A percentile compares a stretch with the other conserved stretches of the same genome.
These are phyloP conservation scores for Arthrobotrys entomopaga DNA, from an alignment of 2,329 filamentous ascomycete species.

Conservation along the genomic window DNA sequence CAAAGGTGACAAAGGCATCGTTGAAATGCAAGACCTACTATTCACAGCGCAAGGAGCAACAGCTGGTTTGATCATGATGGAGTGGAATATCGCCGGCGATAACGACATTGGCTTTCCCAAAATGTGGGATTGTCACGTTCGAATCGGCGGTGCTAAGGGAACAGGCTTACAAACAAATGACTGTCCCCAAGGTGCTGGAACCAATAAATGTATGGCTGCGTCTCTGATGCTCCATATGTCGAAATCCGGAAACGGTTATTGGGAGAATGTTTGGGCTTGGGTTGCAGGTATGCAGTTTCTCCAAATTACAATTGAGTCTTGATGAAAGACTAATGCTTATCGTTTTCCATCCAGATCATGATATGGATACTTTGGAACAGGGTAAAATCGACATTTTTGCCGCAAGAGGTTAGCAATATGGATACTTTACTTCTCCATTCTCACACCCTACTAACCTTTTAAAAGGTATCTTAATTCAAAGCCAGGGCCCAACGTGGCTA, in stretches of 20 bases:
- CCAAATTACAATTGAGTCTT: neutral
- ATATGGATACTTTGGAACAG: slow-evolving; percentile 30
- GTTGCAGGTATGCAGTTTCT: slow-evolving; percentile 50
- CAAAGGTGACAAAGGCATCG: slow-evolving; percentile 70
- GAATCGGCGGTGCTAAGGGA: slow-evolving; percentile 61
- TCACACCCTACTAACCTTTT: neutral
- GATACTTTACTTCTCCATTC: too few species aligned
- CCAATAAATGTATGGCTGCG: slow-evolving; percentile 60
- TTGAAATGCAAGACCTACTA: slow-evolving; percentile 78
- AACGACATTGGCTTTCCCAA: slow-evolving; percentile 64
- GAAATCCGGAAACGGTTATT: slow-evolving; percentile 60
- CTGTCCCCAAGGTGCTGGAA: slow-evolving; percentile 62
- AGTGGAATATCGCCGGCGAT: slow-evolving; percentile 73
- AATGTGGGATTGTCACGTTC: slow-evolving; percentile 71
- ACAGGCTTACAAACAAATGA: slow-evolving; percentile 61
- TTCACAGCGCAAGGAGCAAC: slow-evolving; percentile 73
- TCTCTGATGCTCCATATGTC: slow-evolving; percentile 62
- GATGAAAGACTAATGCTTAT: neutral
- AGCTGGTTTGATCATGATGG: slow-evolving; percentile 74
- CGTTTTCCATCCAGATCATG: slow-evolving; percentile 61
- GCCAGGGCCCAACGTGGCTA: slow-evolving; percentile 60
- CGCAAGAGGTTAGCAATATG: slow-evolving; percentile 6
- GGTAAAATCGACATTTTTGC: slow-evolving; percentile 61
- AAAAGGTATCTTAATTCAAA: slow-evolving; percentile 61
- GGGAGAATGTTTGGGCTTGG: slow-evolving; percentile 67